Evolutionary conservation across 805 yeast species (phyloP).

Genomic region (Suhomyces kilbournensis): DNA sequence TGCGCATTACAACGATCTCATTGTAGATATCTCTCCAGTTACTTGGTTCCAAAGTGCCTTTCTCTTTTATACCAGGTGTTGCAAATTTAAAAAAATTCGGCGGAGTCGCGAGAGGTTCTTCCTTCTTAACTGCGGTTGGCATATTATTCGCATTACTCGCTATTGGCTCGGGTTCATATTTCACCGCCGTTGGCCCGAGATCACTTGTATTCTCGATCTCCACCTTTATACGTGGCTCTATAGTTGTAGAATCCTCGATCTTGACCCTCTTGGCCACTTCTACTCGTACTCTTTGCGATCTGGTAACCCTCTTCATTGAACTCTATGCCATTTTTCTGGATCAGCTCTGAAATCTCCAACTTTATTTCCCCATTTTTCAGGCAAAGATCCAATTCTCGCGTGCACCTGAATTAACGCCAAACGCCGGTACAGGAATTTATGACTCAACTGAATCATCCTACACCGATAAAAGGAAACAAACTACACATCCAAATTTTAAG

Average conservation of each 20-base stretch:
- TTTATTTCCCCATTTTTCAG: not conserved
- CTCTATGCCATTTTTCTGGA: not conserved
- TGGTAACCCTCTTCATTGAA: not conserved
- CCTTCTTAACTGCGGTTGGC: not conserved
- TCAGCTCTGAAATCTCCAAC: not conserved
- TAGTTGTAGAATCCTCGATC: not conserved
- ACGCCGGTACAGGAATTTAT: not conserved
- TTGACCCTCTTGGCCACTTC: not conserved
- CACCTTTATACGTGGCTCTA: not conserved
- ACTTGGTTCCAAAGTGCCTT: slow-evolving; percentile 22
- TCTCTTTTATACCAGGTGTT: not conserved
- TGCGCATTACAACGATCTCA: slow-evolving; percentile 64
- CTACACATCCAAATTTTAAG: not conserved
- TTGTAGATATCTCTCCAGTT: slow-evolving; percentile 58
- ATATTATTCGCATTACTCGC: not conserved
- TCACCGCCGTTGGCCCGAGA: not conserved
- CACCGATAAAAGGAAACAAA: not conserved
- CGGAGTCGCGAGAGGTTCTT: not conserved
- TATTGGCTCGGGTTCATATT: not conserved
- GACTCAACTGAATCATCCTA: slow-evolving; percentile 5
- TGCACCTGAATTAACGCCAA: not conserved
- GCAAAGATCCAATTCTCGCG: not conserved
- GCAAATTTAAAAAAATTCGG: slow-evolving; percentile 2
- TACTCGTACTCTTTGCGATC: not conserved
- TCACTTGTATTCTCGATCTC: not conserved